Evolutionary conservation across 805 yeast species (phyloP).

Genomic region (Candida arabinofermentans): DNA sequence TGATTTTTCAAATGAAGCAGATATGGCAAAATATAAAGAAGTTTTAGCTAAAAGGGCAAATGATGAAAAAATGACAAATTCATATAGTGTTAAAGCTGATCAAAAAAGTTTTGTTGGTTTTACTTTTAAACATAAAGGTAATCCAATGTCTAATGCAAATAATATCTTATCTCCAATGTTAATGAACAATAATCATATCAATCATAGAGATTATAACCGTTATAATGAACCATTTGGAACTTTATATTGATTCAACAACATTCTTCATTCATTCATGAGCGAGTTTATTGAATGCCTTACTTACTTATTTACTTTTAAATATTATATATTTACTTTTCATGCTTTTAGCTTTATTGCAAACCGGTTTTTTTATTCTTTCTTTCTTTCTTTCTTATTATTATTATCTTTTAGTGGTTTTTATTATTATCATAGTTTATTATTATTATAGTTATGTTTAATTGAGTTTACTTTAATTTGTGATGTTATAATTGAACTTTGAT

Average conservation of each 20-base stretch:
- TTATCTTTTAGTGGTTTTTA: too few species aligned
- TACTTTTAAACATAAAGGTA: slow-evolving; percentile 82
- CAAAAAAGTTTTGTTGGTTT: slow-evolving; percentile 86
- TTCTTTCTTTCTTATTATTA: too few species aligned
- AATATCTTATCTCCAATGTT: slow-evolving; percentile 32
- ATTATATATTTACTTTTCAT: too few species aligned
- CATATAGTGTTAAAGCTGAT: slow-evolving; percentile 52
- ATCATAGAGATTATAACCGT: slow-evolving; percentile 21
- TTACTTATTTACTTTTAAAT: too few species aligned
- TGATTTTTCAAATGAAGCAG: slow-evolving; percentile 93
- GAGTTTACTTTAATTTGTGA: too few species aligned
- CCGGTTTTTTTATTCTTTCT: too few species aligned
- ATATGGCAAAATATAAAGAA: slow-evolving; percentile 96
- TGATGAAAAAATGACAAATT: slow-evolving; percentile 77
- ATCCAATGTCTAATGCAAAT: slow-evolving; percentile 45
- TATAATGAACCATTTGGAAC: slow-evolving; percentile 34
- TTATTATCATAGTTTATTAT: too few species aligned
- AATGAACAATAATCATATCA: slow-evolving; percentile 21
- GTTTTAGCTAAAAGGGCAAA: slow-evolving; percentile 90
- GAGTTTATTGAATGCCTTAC: too few species aligned
- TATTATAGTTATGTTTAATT: too few species aligned
- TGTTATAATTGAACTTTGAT: too few species aligned
- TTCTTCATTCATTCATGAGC: not conserved
- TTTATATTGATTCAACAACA: slow-evolving; percentile 21
- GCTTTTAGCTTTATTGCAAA: too few species aligned